Base-by-base conservation (phyloP, 2,329 filamentous ascomycete species). In the Coniochaeta prunicola region DNA sequence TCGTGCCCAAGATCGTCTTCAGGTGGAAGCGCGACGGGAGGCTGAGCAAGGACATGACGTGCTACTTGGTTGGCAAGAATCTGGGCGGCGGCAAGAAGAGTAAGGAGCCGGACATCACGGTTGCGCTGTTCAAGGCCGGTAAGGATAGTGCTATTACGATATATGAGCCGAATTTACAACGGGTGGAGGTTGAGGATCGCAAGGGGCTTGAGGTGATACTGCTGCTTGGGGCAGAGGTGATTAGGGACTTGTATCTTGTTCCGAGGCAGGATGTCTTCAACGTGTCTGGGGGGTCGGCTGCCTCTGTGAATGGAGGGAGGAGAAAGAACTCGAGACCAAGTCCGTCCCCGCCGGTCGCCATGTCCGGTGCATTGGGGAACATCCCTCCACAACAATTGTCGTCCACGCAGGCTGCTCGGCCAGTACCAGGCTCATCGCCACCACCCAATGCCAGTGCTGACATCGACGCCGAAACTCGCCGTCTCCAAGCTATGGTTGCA, bases 41-140 rank as follows among this genome's bases (percentile, higher is more conserved):
- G 63, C 76, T 96, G 58, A 89, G 87, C 59, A 94, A 90, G 74
- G 91, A 96, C 68, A 85, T 96, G 78, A 91, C 90, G 1, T 97
- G 92, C 73, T 92, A 89, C 72, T 81, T 96, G 75, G 89, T 88
- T 0, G 92, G 93, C 17, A 90, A 87, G 70, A 88, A 85, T 13
- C 83, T 89, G 0, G 84, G 83, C 31, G 45, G 45, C 19, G 85
- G 83, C 24, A 90, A 87, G 73, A 90, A 90, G 77, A 89, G 81
- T 76, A 93, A 90, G 70, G 94, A 99, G 70, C 93, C 94, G 0
- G 94, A 97, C 73, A 97, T 97, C 65, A 92, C 92, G 0, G 81
- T 97, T n/a, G 92, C 91, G 2, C 82, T 97, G 66, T 96, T 92
- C 78, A 86, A 88, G 64, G 81, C 83, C 19, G 79, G 87, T 28